Conservation (phyloP, 495 filamentous ascomycete species). For the Neurospora tetraspora region DNA sequence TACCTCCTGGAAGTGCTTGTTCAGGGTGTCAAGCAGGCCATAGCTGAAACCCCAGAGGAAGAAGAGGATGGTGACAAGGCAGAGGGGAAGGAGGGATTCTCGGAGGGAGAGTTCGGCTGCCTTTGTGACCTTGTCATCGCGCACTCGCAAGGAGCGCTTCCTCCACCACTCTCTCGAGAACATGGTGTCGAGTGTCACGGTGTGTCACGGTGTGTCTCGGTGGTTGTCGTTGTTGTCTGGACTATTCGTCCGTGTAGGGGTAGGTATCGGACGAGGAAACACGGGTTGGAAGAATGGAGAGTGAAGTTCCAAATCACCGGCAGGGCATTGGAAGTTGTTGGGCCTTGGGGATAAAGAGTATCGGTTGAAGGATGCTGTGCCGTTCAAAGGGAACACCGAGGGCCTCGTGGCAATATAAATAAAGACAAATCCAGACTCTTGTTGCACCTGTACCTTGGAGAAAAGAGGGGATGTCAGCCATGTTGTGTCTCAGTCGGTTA, state of each 20-base stretch:
- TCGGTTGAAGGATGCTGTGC: background rate
- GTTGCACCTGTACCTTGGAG: background rate
- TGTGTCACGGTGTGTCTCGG: too few species aligned
- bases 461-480: background rate
- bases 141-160: conserved; percentile 28
- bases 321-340: background rate
- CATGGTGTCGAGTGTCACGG: conserved; percentile 15
- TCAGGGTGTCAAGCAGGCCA: conserved; percentile 49
- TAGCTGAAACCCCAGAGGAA: conserved; percentile 87
- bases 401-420: background rate
- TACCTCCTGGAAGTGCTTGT: conserved; percentile 24
- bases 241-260: background rate
- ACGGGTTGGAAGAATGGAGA: background rate
- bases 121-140: conserved; percentile 40
- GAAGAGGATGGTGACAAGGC: conserved; percentile 67
- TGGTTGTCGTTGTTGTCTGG: background rate
- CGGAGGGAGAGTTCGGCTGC: conserved; percentile 50
- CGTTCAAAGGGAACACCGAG: background rate
- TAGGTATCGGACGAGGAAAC: background rate
- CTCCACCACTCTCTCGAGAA: conserved; percentile 22
- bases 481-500: background rate
- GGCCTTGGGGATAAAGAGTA: background rate
- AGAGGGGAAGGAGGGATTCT: conserved; percentile 38
- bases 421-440: background rate
- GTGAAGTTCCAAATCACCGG: background rate